phyloP scores from a whole-genome alignment of 331 rosid genomes.

The Rosa hybrid region DNA sequence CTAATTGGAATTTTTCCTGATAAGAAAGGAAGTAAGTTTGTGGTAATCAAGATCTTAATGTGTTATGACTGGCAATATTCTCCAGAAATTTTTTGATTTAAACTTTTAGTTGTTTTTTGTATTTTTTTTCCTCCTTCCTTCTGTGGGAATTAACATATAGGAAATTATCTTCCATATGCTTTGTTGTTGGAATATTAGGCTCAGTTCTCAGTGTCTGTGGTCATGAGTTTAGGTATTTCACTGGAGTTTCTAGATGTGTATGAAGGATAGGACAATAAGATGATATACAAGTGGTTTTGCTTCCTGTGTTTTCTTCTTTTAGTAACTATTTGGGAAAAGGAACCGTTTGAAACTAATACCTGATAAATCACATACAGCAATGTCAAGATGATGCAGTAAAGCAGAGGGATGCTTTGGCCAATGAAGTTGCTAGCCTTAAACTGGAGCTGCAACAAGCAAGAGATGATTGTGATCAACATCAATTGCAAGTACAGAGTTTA shows the following conservation, averaged over 20 bases:
- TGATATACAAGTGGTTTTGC: background rate
- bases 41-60: background rate
- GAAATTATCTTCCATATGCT: background rate
- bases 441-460: slow-evolving; percentile 77
- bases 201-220: background rate
- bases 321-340: background rate
- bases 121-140: background rate
- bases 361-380: slow-evolving; percentile 42
- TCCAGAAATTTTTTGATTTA: background rate
- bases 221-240: background rate
- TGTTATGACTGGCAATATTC: background rate
- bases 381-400: slow-evolving; percentile 91
- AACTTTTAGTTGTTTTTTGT: background rate
- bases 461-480: slow-evolving; percentile 69
- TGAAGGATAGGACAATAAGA: background rate
- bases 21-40: background rate
- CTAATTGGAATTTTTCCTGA: background rate
- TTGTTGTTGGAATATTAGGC: background rate
- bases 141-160: background rate
- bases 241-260: background rate
- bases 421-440: slow-evolving; percentile 67
- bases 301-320: background rate
- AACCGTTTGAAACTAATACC: background rate
- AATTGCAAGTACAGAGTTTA: slow-evolving; percentile 59
- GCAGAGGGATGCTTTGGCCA: slow-evolving; percentile 77